These are phyloP conservation scores for Torrubiella hemipterigena DNA, from an alignment of 2,329 filamentous ascomycete genomes.

Conservation along the genomic window DNA sequence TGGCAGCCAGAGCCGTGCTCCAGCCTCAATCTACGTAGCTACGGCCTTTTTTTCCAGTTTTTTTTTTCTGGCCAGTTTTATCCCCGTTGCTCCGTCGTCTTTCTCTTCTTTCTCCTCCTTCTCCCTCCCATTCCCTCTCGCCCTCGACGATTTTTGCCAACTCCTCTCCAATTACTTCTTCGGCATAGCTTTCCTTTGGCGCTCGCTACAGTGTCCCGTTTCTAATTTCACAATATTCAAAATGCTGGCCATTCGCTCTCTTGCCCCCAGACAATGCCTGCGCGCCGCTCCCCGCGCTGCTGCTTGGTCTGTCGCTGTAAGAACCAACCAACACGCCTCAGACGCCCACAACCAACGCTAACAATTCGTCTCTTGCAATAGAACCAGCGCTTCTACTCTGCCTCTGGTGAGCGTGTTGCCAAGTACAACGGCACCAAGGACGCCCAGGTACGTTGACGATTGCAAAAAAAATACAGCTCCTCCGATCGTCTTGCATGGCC, in stretches of 20 bases:
- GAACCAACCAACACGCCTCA: slow-evolving; percentile 4
- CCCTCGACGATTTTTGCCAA: slow-evolving; percentile 4
- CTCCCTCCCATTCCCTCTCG: slow-evolving; percentile 11
- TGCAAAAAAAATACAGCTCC: too few species aligned
- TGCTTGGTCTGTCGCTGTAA: slow-evolving; percentile 24
- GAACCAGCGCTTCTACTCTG: slow-evolving; percentile 53
- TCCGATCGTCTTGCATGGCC: slow-evolving; percentile 2
- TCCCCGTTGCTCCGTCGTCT: slow-evolving; percentile 9
- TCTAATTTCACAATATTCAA: slow-evolving; percentile 68
- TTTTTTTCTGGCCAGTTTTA: not conserved
- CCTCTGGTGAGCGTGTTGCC: slow-evolving; percentile 60
- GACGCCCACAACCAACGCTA: slow-evolving; percentile 4
- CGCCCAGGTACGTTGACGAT: slow-evolving; percentile 68
- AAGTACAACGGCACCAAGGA: slow-evolving; percentile 90
- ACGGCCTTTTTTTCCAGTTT: not conserved
- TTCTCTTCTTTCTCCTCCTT: slow-evolving; percentile 11
- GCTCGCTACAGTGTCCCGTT: slow-evolving; percentile 9
- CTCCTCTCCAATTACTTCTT: too few species aligned
- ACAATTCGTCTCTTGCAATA: slow-evolving; percentile 15
- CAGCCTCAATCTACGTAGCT: not conserved
- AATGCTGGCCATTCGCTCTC: slow-evolving; percentile 64
- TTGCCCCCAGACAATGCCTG: slow-evolving; percentile 67
- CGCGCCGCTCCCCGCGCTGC: slow-evolving; percentile 50
- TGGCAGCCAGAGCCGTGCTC: not conserved
- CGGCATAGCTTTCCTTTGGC: slow-evolving; percentile 7